These are phyloP conservation scores for Colletotrichum higginsianum DNA, from an alignment of 2,329 filamentous ascomycete species.

Conservation along the genomic window DNA sequence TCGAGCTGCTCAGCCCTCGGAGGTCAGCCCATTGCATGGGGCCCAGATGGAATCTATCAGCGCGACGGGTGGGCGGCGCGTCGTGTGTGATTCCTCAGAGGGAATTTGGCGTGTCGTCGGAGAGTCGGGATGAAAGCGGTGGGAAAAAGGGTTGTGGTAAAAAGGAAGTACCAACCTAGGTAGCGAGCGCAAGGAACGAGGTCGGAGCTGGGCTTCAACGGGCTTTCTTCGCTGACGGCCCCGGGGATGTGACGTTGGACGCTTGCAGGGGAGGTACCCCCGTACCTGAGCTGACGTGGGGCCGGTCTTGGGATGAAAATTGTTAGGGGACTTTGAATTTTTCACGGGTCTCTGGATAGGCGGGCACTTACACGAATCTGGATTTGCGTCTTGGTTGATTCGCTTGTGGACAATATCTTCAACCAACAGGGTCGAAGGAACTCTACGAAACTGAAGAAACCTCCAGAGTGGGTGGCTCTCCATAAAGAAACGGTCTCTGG, in stretches of 20 bases:
- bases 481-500: too few species aligned
- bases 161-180: too few species aligned
- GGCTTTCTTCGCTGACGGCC: conserved; percentile 5
- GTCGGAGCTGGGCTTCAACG: conserved; percentile 6
- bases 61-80: background rate
- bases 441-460: background rate
- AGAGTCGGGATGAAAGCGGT: background rate
- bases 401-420: background rate
- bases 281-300: conserved; percentile 11
- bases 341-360: background rate
- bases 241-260: conserved; percentile 11
- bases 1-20: conserved; percentile 39
- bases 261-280: conserved; percentile 15
- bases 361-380: conserved; percentile 12
- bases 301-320: conserved; percentile 15
- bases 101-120: background rate
- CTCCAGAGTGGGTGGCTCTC: too few species aligned
- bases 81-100: background rate
- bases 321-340: conserved; percentile 22
- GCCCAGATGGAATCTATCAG: conserved; percentile 4
- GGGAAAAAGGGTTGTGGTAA: background rate
- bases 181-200: background rate
- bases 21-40: conserved; percentile 43
- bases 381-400: background rate
- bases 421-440: background rate